These are phyloP conservation scores for Emmonsia crescens DNA, from an alignment of 2,329 filamentous ascomycete genomes.

Conservation along the genomic window DNA sequence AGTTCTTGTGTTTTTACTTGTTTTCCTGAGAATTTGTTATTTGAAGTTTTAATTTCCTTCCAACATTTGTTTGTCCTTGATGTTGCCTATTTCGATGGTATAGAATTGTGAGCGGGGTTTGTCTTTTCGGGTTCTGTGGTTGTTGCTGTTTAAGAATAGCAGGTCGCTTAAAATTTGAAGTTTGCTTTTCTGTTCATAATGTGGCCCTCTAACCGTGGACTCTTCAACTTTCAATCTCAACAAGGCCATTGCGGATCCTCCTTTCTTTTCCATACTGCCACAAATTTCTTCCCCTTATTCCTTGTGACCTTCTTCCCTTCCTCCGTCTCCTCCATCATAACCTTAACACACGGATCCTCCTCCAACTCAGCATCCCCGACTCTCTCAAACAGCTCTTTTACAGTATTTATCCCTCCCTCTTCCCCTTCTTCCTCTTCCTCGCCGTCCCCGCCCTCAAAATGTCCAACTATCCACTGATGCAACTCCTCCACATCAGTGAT, in stretches of 20 bases:
- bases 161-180: not conserved
- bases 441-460: slow-evolving; percentile 60
- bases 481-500: slow-evolving; percentile 96
- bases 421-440: slow-evolving; percentile 61
- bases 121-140: not conserved
- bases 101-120: not conserved
- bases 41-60: not conserved
- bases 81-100: not conserved
- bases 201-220: not conserved
- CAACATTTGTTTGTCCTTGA: not conserved
- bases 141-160: not conserved
- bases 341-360: slow-evolving; percentile 48
- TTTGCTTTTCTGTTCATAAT: not conserved
- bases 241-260: slow-evolving; percentile 64
- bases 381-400: slow-evolving; percentile 57
- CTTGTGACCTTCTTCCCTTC: slow-evolving; percentile 94
- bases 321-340: slow-evolving; percentile 70
- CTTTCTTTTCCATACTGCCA: slow-evolving; percentile 73
- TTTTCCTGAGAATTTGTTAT: not conserved
- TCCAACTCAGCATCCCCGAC: slow-evolving; percentile 48
- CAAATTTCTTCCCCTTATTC: slow-evolving; percentile 82
- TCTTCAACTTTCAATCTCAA: not conserved
- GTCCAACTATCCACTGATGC: slow-evolving; percentile 83
- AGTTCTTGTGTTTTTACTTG: not conserved
- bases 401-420: slow-evolving; percentile 52